Conservation (phyloP, 2,329 filamentous ascomycete species). For the Periconia macrospinosa region DNA sequence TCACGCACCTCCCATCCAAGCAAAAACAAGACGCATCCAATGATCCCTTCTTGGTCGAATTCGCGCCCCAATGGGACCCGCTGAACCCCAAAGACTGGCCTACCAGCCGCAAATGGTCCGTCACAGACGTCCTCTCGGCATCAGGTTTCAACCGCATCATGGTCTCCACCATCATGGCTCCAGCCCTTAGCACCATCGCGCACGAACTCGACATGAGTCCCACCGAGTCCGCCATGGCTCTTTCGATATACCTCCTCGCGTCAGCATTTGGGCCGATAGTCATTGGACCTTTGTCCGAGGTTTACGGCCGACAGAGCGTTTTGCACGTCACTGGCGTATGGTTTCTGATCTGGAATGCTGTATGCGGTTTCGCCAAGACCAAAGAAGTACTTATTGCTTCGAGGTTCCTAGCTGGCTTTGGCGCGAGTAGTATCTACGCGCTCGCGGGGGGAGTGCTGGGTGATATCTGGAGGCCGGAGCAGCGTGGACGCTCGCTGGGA, state of each 20-base stretch:
- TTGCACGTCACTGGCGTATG: conserved; percentile 26
- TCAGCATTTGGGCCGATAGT: conserved; percentile 31
- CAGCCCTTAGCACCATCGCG: conserved; percentile 22
- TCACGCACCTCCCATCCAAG: not conserved
- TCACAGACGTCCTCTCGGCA: conserved; percentile 25
- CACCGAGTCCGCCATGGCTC: conserved; percentile 24
- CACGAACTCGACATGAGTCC: conserved; percentile 23
- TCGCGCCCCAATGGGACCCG: conserved; percentile 12
- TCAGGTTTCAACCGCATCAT: conserved; percentile 33
- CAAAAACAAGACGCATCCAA: conserved; percentile 3
- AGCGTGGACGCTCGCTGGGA: conserved; percentile 21
- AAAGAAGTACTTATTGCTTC: conserved; percentile 27
- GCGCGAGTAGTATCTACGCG: conserved; percentile 26
- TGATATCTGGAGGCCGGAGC: conserved; percentile 28
- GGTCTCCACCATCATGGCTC: conserved; percentile 36
- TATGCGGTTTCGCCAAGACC: conserved; percentile 26
- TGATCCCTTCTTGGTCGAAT: conserved; percentile 22
- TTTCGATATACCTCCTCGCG: conserved; percentile 33
- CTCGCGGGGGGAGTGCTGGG: conserved; percentile 24
- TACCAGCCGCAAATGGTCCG: conserved; percentile 18
- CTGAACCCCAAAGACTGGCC: conserved; percentile 27
- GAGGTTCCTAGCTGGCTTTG: conserved; percentile 29
- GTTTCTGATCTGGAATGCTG: conserved; percentile 31
- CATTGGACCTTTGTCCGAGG: conserved; percentile 32
- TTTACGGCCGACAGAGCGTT: conserved; percentile 26